phyloP scores from a whole-genome alignment of 2,329 filamentous ascomycete species.

The Arachnomyces sp. region DNA sequence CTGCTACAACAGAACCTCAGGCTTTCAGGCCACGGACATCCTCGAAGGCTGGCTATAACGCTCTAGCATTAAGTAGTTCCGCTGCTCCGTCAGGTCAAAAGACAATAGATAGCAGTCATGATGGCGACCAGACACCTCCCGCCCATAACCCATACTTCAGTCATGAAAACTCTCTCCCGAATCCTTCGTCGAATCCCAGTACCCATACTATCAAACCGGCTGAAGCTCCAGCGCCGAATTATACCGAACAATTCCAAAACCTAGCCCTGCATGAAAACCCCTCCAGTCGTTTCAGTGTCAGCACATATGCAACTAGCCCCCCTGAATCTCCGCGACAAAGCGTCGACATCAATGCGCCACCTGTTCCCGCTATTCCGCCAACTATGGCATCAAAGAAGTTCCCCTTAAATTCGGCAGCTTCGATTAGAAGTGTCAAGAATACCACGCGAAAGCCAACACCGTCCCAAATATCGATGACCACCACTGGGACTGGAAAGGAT shows the following conservation, averaged over 20 bases:
- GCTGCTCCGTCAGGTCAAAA: too few relatives aligned
- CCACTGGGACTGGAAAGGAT: constrained; percentile 39
- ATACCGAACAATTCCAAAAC: constrained; percentile 25
- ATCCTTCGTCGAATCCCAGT: neutral
- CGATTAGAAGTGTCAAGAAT: constrained; percentile 20
- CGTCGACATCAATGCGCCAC: constrained; percentile 29
- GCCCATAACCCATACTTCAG: too few relatives aligned
- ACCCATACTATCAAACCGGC: constrained; percentile 16
- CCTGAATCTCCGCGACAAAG: constrained; percentile 32
- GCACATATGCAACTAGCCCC: constrained; percentile 51
- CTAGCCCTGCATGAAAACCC: constrained; percentile 45
- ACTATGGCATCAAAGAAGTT: constrained; percentile 37
- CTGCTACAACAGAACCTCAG: too few relatives aligned
- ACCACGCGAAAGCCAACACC: constrained; percentile 37
- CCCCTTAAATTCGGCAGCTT: constrained; percentile 24
- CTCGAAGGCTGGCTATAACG: too few relatives aligned
- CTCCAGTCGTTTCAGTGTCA: constrained; percentile 56
- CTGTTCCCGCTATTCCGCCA: constrained; percentile 21
- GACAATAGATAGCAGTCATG: too few relatives aligned
- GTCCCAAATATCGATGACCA: constrained; percentile 20
- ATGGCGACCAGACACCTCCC: too few relatives aligned
- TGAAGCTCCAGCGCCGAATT: constrained; percentile 22
- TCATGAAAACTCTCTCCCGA: too few relatives aligned
- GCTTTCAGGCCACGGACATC: too few relatives aligned
- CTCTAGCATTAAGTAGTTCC: too few relatives aligned